A percentile compares a stretch with the other conserved stretches of the same genome.
Conservation (phyloP, 2,329 filamentous ascomycete species). For the Gremmenia infestans region DNA sequence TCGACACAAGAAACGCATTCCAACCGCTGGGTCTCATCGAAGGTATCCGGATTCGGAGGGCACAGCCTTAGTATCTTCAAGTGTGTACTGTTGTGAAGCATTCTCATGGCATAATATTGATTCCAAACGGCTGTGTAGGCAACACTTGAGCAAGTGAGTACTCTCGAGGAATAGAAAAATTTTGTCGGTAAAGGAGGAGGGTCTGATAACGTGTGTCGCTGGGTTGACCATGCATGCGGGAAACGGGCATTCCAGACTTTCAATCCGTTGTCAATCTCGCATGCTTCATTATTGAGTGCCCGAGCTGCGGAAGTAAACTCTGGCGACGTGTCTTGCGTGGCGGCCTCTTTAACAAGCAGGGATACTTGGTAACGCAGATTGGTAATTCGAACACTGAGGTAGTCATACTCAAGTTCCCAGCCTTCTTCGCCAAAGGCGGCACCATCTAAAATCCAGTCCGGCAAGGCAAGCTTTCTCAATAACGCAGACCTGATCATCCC, state of each 20-base stretch:
- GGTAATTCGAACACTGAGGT: constrained; percentile 22
- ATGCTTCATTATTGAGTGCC: constrained; percentile 8
- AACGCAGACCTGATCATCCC: constrained; percentile 26
- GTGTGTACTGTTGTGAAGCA: constrained; percentile 25
- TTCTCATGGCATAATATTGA: constrained; percentile 24
- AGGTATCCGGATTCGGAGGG: not conserved
- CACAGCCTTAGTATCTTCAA: constrained; percentile 16
- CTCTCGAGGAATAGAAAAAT: constrained; percentile 22
- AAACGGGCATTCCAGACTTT: constrained; percentile 7
- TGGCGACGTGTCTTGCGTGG: no score
- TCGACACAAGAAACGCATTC: not conserved
- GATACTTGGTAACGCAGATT: constrained; percentile 15
- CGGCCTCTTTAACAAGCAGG: not conserved
- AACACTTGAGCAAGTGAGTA: constrained; percentile 23
- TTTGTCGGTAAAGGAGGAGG: constrained; percentile 4
- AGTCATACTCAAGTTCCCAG: constrained; percentile 29
- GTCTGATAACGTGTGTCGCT: constrained; percentile 9
- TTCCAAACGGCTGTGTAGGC: constrained; percentile 24
- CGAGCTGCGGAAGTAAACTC: not conserved
- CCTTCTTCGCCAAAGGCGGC: constrained; percentile 28
- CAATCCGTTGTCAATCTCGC: constrained; percentile 6
- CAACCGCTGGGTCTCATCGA: not conserved
- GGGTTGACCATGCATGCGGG: constrained; percentile 4
- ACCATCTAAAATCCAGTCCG: constrained; percentile 30
- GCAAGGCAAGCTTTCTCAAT: constrained; percentile 24